phyloP scores from a whole-genome alignment of 2,329 filamentous ascomycete genomes.

The Exutisphaerella laricina region DNA sequence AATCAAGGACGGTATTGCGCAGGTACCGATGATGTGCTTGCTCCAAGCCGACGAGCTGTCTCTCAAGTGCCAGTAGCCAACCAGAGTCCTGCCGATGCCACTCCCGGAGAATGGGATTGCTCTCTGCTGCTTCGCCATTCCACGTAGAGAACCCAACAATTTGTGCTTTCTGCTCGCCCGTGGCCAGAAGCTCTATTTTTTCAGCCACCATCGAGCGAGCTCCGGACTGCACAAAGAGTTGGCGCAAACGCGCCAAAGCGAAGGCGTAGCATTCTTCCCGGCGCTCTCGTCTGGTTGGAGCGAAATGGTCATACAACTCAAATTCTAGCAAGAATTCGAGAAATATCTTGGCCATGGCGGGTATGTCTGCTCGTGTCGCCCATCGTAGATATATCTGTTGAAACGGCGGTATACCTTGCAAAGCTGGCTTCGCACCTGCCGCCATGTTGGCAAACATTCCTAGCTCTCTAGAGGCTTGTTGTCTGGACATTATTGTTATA shows the following conservation, averaged over 20 bases:
- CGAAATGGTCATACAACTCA: slow-evolving; percentile 19
- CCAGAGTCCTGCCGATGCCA: slow-evolving; percentile 10
- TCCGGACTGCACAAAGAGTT: slow-evolving; percentile 16
- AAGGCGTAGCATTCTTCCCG: slow-evolving; percentile 17
- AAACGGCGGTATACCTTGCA: not conserved
- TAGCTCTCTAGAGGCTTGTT: too few relatives aligned
- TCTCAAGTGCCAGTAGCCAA: slow-evolving; percentile 7
- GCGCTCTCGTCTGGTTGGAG: slow-evolving; percentile 7
- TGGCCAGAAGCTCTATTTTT: slow-evolving; percentile 3
- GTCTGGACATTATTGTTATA: too few relatives aligned
- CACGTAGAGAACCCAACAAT: slow-evolving; percentile 19
- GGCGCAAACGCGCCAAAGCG: slow-evolving; percentile 13
- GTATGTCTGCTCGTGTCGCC: slow-evolving; percentile 18
- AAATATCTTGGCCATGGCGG: slow-evolving; percentile 10
- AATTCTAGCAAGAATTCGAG: slow-evolving; percentile 6
- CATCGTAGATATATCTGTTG: slow-evolving; percentile 13
- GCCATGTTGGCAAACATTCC: too few relatives aligned
- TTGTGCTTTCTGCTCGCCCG: slow-evolving; percentile 8
- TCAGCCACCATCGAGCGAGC: slow-evolving; percentile 19
- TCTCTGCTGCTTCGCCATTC: slow-evolving; percentile 15
- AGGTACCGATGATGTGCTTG: slow-evolving; percentile 15
- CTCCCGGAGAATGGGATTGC: slow-evolving; percentile 11
- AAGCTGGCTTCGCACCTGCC: too few relatives aligned
- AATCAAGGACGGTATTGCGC: slow-evolving; percentile 17
- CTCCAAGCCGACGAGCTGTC: slow-evolving; percentile 10